These are phyloP conservation scores for Kitagawia praeruptora DNA, from an alignment of 129 eudicot species.

Conservation along the genomic window DNA sequence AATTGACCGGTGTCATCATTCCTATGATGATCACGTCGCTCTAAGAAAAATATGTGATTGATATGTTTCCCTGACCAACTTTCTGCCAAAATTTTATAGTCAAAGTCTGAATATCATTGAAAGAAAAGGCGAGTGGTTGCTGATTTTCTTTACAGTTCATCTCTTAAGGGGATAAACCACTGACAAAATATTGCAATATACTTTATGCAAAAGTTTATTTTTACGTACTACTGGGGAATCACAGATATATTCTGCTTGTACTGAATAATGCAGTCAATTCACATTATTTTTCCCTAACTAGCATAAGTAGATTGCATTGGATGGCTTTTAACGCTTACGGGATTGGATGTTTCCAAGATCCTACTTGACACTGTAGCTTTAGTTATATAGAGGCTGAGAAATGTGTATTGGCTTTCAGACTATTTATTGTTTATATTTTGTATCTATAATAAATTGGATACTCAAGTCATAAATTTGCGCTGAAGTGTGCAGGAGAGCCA, in stretches of 20 bases:
- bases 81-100: background rate
- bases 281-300: background rate
- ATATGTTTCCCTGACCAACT: conserved; percentile 5
- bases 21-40: background rate
- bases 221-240: background rate
- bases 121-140: background rate
- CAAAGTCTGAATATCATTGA: background rate
- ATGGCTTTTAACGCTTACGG: background rate
- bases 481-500: no score
- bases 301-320: background rate
- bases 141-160: background rate
- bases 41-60: background rate
- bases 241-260: background rate
- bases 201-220: background rate
- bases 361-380: background rate
- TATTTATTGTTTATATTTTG: no score
- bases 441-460: no score
- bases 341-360: background rate
- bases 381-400: background rate
- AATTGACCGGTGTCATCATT: conserved; percentile 4
- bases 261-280: background rate
- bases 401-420: no score
- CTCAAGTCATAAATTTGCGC: no score
- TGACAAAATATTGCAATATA: background rate
- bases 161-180: background rate